Base-by-base conservation (phyloP, 306 rosid genomes). In the Citrullus amarus region DNA sequence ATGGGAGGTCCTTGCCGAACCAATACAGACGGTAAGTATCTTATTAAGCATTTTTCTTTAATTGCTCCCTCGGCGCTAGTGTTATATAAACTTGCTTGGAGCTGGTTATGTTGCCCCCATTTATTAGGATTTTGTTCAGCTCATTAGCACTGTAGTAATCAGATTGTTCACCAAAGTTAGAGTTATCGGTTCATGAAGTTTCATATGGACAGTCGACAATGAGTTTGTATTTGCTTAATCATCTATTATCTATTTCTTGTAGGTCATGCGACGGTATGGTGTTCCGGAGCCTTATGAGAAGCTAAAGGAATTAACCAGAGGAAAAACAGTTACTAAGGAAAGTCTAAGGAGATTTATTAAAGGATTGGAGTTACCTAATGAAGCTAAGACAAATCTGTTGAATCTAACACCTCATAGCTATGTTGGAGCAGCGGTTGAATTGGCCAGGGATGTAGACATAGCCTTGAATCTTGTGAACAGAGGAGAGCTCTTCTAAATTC, bases 1-100 rank as follows among this genome's bases (percentile, higher is more conserved):
- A 78, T 95, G 98, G 98, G 98, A 95, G 86, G 91, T 95, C 78
- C 98, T 95, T 46, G 98, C 96, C 10, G 99, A 92, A 83, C 96
- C 99, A 66, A 95, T 95, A 77, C 99, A 95, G 77, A 95, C 97
- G 0, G 99, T 92, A 86, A 34, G 92, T 80, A 77, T 66, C 75
- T 81, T 77, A 4, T 78, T 30, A 20, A n/a, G 30, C 34, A 8
- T 67, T 25, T 32, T 11, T 66, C 20, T 13, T 51, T 34, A 14
- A 48, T 38, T 72, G 25, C 60, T 48, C 30, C 5, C 1, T 51
- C 18, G 10, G 36, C 15, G 22, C 38, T 38, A 56, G 54, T 76
- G 79, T 13, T 51, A 0, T 32, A 18, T 73, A 25, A 48, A 17
- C n/a, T 74, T 66, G 73, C 17, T 38, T 30, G 71, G 48, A 32